Evolutionary conservation across 176 grass and related monocot genomes (phyloP).

Genomic region (Bolboschoenus planiculmis): DNA sequence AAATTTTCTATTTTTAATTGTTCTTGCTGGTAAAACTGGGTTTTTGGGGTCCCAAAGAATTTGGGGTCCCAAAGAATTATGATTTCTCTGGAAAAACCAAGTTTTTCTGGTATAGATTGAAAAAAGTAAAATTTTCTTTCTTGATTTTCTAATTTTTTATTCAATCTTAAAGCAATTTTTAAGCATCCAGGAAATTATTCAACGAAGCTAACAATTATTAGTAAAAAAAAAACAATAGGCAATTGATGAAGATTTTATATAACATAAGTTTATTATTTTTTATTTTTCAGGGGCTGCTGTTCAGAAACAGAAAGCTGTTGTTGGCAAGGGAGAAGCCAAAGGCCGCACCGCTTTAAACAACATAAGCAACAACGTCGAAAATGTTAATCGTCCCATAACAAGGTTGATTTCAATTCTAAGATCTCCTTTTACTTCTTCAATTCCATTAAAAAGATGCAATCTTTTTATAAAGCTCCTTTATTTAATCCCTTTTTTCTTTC

Average conservation of each 20-base stretch:
- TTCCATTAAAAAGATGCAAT: background rate
- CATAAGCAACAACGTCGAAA: constrained; percentile 54
- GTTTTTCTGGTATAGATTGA: background rate
- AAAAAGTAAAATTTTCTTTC: background rate
- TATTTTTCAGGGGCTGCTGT: constrained; percentile 23
- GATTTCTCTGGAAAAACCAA: background rate
- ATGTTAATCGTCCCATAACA: constrained; percentile 28
- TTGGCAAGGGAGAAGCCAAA: constrained; percentile 34
- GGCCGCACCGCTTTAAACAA: constrained; percentile 51
- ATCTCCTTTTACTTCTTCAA: background rate
- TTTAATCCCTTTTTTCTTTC: background rate
- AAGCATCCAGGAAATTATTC: no score
- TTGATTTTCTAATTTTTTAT: background rate
- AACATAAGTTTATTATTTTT: background rate
- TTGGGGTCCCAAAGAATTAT: background rate
- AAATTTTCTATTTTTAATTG: background rate
- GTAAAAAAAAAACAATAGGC: background rate
- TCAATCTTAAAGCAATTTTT: background rate
- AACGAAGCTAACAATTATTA: background rate
- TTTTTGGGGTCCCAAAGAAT: background rate
- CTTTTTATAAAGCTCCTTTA: background rate
- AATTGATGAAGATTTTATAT: background rate
- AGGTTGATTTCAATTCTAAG: constrained; percentile 13
- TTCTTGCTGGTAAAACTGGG: background rate
- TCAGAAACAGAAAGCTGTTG: constrained; percentile 45